Evolutionary conservation across 345 rosid species (phyloP).

Genomic region (Viola odorata): DNA sequence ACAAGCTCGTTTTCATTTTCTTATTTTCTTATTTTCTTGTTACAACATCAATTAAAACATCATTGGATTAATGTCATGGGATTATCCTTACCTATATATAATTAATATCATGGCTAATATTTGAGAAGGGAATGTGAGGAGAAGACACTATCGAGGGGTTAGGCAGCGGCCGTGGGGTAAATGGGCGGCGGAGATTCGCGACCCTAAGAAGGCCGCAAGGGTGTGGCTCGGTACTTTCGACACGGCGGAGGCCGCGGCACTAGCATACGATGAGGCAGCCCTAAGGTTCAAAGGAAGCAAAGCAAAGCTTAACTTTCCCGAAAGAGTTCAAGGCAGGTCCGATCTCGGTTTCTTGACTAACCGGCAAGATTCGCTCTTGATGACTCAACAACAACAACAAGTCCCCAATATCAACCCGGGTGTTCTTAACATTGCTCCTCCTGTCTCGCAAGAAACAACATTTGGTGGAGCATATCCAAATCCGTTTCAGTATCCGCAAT

Average conservation of each 20-base stretch:
- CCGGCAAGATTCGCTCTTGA: slow-evolving; percentile 1
- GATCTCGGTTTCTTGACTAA: slow-evolving; percentile 19
- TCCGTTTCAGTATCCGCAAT: slow-evolving; percentile 24
- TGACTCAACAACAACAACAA: not conserved
- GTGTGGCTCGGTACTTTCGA: slow-evolving; percentile 74
- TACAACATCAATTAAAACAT: too few relatives aligned
- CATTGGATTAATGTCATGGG: too few relatives aligned
- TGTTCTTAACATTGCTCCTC: not conserved
- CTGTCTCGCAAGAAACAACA: slow-evolving; percentile 2
- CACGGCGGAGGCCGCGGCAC: slow-evolving; percentile 71
- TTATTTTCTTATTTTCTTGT: too few relatives aligned
- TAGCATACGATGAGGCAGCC: slow-evolving; percentile 80
- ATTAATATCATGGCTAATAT: too few relatives aligned
- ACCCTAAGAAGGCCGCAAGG: slow-evolving; percentile 48
- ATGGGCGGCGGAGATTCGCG: slow-evolving; percentile 51
- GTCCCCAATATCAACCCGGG: not conserved
- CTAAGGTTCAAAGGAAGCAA: slow-evolving; percentile 79
- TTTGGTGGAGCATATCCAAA: slow-evolving; percentile 4
- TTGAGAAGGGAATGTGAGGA: slow-evolving; percentile 26
- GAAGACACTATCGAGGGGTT: slow-evolving; percentile 48
- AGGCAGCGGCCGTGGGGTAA: slow-evolving; percentile 59
- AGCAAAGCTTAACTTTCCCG: slow-evolving; percentile 82
- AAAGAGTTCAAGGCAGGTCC: slow-evolving; percentile 44
- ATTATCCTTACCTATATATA: too few relatives aligned
- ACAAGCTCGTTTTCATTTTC: too few relatives aligned